Conservation (phyloP, 2,329 filamentous ascomycete genomes). For the Cordyceps sp. region DNA sequence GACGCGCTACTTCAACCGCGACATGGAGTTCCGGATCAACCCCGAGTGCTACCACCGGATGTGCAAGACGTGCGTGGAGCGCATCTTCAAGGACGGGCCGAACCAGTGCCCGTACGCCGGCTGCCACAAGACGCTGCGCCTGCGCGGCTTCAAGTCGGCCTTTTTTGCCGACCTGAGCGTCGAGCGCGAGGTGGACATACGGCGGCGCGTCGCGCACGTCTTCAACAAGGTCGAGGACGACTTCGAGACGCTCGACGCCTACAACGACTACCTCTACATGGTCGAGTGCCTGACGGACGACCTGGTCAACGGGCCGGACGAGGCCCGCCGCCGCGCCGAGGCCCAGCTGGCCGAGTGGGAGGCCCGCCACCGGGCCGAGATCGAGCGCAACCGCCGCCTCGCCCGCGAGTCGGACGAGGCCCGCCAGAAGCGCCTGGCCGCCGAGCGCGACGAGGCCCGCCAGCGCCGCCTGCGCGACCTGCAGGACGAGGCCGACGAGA, state of each 20-base stretch:
- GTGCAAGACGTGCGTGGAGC: conserved; percentile 90
- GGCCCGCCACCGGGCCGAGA: conserved; percentile 51
- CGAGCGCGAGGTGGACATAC: conserved; percentile 86
- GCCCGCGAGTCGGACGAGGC: conserved; percentile 39
- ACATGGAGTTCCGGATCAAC: conserved; percentile 92
- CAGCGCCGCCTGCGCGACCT: conserved; percentile 41
- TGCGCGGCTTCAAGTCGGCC: conserved; percentile 67
- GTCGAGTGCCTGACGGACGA: conserved; percentile 86
- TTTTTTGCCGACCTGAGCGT: conserved; percentile 81
- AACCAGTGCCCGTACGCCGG: conserved; percentile 83
- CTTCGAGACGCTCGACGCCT: conserved; percentile 69
- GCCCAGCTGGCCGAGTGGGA: conserved; percentile 43
- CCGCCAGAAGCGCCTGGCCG: conserved; percentile 35
- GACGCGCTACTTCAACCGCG: conserved; percentile 82
- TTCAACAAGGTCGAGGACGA: conserved; percentile 87
- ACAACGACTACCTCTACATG: conserved; percentile 88
- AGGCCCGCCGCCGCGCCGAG: conserved; percentile 35
- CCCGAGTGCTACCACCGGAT: conserved; percentile 98
- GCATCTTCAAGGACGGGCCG: conserved; percentile 83
- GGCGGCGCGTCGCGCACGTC: conserved; percentile 58
- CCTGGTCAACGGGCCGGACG: conserved; percentile 55
- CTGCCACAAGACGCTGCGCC: conserved; percentile 74
- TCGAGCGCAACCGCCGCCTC: conserved; percentile 41
- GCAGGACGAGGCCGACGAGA: conserved; percentile 55
- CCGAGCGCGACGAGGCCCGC: conserved; percentile 50